A percentile compares a stretch with the other conserved stretches of the same genome.
phyloP scores from a whole-genome alignment of 1,284 basidiomycete genomes.

The Singerocomus inundabilis region DNA sequence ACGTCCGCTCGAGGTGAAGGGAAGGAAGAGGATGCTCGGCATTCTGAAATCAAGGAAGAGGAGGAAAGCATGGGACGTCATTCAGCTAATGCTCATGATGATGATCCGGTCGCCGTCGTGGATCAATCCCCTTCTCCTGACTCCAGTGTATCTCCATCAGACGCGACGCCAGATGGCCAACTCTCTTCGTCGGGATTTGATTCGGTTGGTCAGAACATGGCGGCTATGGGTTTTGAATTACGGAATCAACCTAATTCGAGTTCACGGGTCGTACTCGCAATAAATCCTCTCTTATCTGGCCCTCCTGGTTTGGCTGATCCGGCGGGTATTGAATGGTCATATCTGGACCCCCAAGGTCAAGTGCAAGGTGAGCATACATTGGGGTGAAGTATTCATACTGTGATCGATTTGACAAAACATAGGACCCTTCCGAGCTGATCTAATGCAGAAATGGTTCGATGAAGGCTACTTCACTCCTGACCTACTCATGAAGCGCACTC shows the following conservation, averaged over 20 bases:
- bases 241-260: conserved; percentile 11
- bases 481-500: conserved; percentile 79
- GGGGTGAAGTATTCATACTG: background rate
- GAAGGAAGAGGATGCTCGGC: conserved; percentile 42
- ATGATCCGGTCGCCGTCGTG: conserved; percentile 4
- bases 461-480: conserved; percentile 89
- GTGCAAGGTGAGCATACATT: conserved; percentile 67
- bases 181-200: conserved; percentile 10
- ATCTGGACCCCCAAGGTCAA: conserved; percentile 87
- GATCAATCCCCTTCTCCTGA: conserved; percentile 14
- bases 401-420: conserved; percentile 15
- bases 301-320: conserved; percentile 56
- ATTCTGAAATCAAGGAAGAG: conserved; percentile 55
- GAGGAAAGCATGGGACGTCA: conserved; percentile 43
- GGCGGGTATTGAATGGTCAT: conserved; percentile 83
- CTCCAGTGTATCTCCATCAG: conserved; percentile 9
- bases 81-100: conserved; percentile 11
- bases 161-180: conserved; percentile 6
- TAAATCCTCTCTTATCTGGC: conserved; percentile 25
- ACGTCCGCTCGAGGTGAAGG: conserved; percentile 38
- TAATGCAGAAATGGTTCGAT: conserved; percentile 97
- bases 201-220: conserved; percentile 12
- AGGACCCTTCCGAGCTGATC: conserved; percentile 88
- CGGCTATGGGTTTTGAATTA: conserved; percentile 18
- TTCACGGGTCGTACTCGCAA: conserved; percentile 14